Conservation (phyloP, 1,139 yeast genomes). For the Candida anutae region DNA sequence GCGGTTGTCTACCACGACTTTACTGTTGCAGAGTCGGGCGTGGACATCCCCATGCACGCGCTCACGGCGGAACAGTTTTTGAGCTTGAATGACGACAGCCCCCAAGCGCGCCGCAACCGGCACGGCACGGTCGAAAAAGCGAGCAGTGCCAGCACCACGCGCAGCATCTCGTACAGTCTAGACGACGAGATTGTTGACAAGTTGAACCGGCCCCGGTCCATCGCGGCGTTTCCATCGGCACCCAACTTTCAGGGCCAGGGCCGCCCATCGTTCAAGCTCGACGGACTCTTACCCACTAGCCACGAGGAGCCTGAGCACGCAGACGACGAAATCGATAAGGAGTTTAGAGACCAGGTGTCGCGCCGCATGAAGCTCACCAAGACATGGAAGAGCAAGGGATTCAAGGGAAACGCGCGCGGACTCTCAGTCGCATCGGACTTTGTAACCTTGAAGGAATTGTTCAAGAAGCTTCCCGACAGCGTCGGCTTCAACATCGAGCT, state of each 20-base stretch:
- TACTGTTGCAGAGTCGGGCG: conserved; percentile 91
- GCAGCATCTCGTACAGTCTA: conserved; percentile 15
- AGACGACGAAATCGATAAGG: conserved; percentile 28
- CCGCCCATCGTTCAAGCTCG: conserved; percentile 5
- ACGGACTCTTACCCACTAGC: conserved; percentile 1
- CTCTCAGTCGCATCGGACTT: conserved; percentile 85
- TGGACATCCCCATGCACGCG: conserved; percentile 93
- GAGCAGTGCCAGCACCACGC: conserved; percentile 2
- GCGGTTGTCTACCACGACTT: conserved; percentile 97
- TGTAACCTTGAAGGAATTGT: conserved; percentile 79
- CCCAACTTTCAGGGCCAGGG: conserved; percentile 14
- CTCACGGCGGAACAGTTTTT: conserved; percentile 86
- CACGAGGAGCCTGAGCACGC: conserved; percentile 6
- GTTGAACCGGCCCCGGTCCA: conserved; percentile 31
- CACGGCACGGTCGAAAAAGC: neutral
- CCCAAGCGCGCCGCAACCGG: conserved; percentile 4
- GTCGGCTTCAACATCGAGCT: conserved; percentile 95
- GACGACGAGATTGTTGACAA: conserved; percentile 34
- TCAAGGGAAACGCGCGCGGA: conserved; percentile 89
- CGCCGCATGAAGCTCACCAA: conserved; percentile 80
- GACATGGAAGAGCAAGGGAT: conserved; percentile 80
- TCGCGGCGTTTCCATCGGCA: conserved; percentile 31
- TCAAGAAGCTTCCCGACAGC: conserved; percentile 68
- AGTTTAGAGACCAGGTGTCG: conserved; percentile 32
- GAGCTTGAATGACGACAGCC: conserved; percentile 40